Base-by-base conservation (phyloP, 2,329 filamentous ascomycete species). In the Calonectria fujianensis region DNA sequence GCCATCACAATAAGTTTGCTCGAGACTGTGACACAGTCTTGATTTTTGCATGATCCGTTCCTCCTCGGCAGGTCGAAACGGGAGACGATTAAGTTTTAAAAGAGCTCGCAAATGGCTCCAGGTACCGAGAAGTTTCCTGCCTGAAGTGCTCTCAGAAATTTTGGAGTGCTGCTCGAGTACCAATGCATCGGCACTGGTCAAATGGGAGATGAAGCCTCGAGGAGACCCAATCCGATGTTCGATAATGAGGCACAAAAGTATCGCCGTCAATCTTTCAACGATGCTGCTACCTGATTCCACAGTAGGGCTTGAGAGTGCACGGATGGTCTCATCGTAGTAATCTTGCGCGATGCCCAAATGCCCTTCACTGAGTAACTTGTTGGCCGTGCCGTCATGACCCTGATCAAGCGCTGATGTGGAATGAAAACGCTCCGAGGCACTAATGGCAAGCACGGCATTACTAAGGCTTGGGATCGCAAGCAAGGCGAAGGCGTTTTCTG, bases 81-180 rank as follows among this genome's bases (percentile, higher is more conserved):
- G 59, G 10, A 64, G 59, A 13, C 59, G 59, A 20, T 64, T 64
- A 11, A 64, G 39, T 13, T 64, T 64, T 11, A 64, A 16, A 14
- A 64, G 59, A 27, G 59, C 24, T n/a, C 39, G 39, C 14, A 41
- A 31, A 29, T 32, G 59, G n/a, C 59, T 64, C 59, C 59, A 64
- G 7, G 27, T 31, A 2, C 59, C 37, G 3, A 64, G 59, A 48
- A 64, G 14, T 11, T 64, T 64, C 16, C 37, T 64, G 8, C 59
- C 39, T 2, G 59, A 64, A 5, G 59, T 48, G 11, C 7, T 48
- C 24, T 64, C 37, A 2, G 59, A 45, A 13, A 64, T 64, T 29
- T 64, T 32, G 18, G n/a, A 18, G 37, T 64, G 59, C 27, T 64
- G 59, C 4, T 41, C 35, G 11, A 48, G 24, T 3, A 41, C 59